These are phyloP conservation scores for Nothomitra cinnamomea DNA, from an alignment of 2,329 filamentous ascomycete species.

Conservation along the genomic window DNA sequence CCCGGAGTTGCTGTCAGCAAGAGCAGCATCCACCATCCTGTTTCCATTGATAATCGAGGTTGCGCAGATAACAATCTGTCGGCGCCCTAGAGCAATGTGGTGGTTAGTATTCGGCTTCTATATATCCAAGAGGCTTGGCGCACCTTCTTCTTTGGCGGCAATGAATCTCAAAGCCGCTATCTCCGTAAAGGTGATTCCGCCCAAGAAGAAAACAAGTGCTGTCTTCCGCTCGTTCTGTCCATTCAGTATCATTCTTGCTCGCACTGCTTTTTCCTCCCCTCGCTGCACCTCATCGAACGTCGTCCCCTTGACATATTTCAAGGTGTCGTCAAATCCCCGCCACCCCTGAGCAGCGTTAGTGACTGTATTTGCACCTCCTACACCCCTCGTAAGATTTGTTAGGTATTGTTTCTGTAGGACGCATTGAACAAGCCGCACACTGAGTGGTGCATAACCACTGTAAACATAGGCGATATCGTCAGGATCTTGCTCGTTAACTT, in stretches of 20 bases:
- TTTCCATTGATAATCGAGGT: constrained; percentile 85
- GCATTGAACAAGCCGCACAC: constrained; percentile 79
- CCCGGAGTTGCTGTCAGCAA: constrained; percentile 31
- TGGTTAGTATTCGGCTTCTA: constrained; percentile 5
- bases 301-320: constrained; percentile 72
- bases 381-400: constrained; percentile 49
- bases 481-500: constrained; percentile 87
- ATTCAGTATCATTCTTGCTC: constrained; percentile 67
- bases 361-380: constrained; percentile 30
- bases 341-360: constrained; percentile 58
- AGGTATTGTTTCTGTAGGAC: constrained; percentile 83
- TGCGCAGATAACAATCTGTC: constrained; percentile 80
- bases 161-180: constrained; percentile 88
- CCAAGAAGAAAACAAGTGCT: constrained; percentile 89
- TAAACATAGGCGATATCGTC: constrained; percentile 97
- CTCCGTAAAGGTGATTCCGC: constrained; percentile 93
- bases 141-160: constrained; percentile 56
- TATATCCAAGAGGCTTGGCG: constrained; percentile 6
- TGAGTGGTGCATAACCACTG: constrained; percentile 88
- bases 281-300: constrained; percentile 89
- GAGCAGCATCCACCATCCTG: constrained; percentile 69
- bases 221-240: constrained; percentile 63
- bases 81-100: constrained; percentile 34
- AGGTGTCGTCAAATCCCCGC: constrained; percentile 82
- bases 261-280: constrained; percentile 81